Percentiles rank a stretch among this genome's conserved stretches.
Conservation (phyloP, 2,329 filamentous ascomycete species). For the Stemphylium lycopersici region DNA sequence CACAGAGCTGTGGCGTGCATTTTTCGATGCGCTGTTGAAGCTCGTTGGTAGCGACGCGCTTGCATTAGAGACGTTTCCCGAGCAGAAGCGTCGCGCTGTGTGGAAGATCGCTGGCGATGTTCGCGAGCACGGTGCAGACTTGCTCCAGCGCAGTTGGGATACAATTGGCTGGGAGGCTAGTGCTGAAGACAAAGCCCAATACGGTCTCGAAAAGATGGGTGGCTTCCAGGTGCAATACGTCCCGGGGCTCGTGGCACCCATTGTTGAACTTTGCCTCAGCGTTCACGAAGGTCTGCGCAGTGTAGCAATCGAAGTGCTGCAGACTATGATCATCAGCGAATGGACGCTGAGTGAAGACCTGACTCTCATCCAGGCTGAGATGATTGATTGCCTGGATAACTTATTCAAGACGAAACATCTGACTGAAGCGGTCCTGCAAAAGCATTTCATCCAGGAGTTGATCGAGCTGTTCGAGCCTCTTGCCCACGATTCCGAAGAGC, state of each 20-base stretch:
- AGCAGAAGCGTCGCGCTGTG: constrained; percentile 93
- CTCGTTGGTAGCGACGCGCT: constrained; percentile 88
- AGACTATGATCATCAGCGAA: constrained; percentile 98
- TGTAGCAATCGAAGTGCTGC: constrained; percentile 90
- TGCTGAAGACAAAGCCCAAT: constrained; percentile 76
- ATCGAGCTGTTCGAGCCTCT: constrained; percentile 79
- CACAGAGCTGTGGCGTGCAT: constrained; percentile 90
- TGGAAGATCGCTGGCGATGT: constrained; percentile 99
- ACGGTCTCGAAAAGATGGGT: constrained; percentile 82
- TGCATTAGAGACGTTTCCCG: constrained; percentile 92
- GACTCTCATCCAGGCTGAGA: constrained; percentile 89
- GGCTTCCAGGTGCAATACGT: constrained; percentile 99
- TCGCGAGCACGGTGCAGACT: constrained; percentile 84
- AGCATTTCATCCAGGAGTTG: constrained; percentile 87
- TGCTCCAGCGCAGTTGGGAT: constrained; percentile 87
- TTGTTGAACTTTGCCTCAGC: constrained; percentile 92
- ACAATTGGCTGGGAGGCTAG: constrained; percentile 95
- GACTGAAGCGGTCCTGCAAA: constrained; percentile 88
- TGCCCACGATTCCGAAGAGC: constrained; percentile 69
- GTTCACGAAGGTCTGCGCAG: constrained; percentile 89
- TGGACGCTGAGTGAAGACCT: constrained; percentile 96
- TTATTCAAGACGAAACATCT: constrained; percentile 89
- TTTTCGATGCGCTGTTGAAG: constrained; percentile 87
- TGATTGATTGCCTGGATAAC: constrained; percentile 90
- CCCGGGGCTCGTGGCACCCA: constrained; percentile 85